Base-by-base conservation (phyloP, 225 moss, liverwort and hornwort genomes). In the Sphagnum contortum region DNA sequence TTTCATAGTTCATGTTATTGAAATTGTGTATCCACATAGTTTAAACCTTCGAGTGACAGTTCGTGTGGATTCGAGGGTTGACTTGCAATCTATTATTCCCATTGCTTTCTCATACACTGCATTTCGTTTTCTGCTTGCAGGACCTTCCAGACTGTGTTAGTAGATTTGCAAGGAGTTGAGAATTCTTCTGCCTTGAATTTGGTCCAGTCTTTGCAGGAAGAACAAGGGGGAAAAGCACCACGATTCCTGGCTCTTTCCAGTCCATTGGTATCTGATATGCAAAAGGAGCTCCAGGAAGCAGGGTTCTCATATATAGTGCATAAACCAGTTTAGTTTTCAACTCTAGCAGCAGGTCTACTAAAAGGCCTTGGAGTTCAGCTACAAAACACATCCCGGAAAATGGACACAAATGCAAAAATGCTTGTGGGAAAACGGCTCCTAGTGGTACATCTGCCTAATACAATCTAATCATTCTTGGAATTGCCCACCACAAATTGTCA, bases 151-250 rank as follows among this genome's bases (percentile, higher is more conserved):
- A 90, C 88, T 47, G 77, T 87, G 56, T 68, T 94, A 53, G 73
- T 90, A 74, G 90, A 90, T 71, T 66, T 94, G 68, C 88, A 90
- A 87, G 90, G 88, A 50, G 76, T 85, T 71, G 74, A 82, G n/a
- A 69, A 70, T 13, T 50, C 68, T 7, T 62, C 77, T 12, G 84
- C 88, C 2, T 60, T 88, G 47, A 70, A 77, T 60, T 70, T 93
- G 64, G 83, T 88, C 54, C 83, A 55, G 61, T 68, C 66, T 46
- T 59, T 93, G 61, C 64, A 68, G 44, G 72, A 77, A 59, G 74
- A 85, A 13, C 64, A 56, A 5, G 73, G 72, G 3, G 57, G 60
- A 6, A 70, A 49, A 3, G 54, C 88, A 9, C 93, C 93, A 29
- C 70, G 86, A 5, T 71, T 94, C 29, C 29, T 29, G 75, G 93